Base-by-base conservation (phyloP, 2,329 filamentous ascomycete genomes). In the Leptographium wingfieldii region DNA sequence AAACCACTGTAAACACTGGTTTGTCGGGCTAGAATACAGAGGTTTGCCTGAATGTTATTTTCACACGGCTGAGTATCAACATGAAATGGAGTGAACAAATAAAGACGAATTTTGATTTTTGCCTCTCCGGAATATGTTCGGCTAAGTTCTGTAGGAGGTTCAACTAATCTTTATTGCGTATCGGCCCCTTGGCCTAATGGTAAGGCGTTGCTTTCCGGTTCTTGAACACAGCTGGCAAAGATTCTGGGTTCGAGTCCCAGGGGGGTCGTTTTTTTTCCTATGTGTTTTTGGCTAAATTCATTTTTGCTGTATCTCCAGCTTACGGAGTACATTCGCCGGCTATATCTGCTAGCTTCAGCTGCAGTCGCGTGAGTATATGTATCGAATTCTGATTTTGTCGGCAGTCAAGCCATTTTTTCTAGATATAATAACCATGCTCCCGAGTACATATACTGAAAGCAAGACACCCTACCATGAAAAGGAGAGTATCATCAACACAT, bases 1-100 rank as follows among this genome's bases (percentile, higher is more conserved):
- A 74, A 76, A 5, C 73, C 74, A 35, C 70, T 68, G 56, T 56
- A 51, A 12, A 62, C 25, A 52, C 22, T 19, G 22, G 40, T 3
- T 22, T 33, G 5, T 27, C 6, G 19, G 25, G 12, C 11, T 25
- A 19, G 2, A 5, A 19, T 22, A 4, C n/a, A 16, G 16, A 9
- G 22, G 48, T 22, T 14, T 51, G 11, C 12, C 48, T 51, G 14
- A 14, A 29, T 19, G 29, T 6, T n/a, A 53, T 29, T 10, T 27
- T 27, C 12, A 10, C 10, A 12, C 46, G 27, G 46, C 6, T 10
- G n/a, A 49, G 11, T 25, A 49, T 31, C 7, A 49, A 49, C 16
- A 22, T 35, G 46, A 27, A 16, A 2, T 5, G 38, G 12, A 40
- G 12, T 40, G 14, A 5, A 3, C 16, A 3, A 16, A 40, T 6